Conservation (phyloP, 2,329 filamentous ascomycete genomes). For the Fragosphaeria purpurea region DNA sequence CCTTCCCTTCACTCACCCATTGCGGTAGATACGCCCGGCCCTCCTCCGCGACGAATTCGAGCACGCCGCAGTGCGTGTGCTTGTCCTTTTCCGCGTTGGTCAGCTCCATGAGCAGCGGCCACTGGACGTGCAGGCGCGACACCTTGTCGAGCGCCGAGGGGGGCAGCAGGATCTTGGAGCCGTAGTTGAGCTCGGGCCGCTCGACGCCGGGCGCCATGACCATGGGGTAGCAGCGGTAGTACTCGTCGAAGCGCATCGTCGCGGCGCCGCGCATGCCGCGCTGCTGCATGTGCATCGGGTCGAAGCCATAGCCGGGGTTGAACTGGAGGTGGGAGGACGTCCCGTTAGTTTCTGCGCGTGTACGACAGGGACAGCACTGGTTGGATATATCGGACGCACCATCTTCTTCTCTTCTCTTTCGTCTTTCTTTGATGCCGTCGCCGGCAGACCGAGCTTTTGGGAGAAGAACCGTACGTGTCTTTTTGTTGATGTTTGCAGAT, state of each 20-base stretch:
- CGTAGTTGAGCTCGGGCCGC: constrained; percentile 82
- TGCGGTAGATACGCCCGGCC: constrained; percentile 92
- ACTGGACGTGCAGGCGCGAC: constrained; percentile 89
- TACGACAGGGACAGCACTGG: too few relatives aligned
- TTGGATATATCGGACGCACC: too few relatives aligned
- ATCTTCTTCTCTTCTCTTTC: too few relatives aligned
- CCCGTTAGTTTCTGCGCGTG: too few relatives aligned
- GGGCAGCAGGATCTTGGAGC: constrained; percentile 96
- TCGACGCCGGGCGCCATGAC: constrained; percentile 89
- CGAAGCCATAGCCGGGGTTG: constrained; percentile 6
- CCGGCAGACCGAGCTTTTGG: too few relatives aligned
- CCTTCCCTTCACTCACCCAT: constrained; percentile 52
- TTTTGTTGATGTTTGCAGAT: too few relatives aligned
- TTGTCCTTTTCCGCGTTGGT: constrained; percentile 73
- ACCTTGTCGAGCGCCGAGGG: constrained; percentile 94
- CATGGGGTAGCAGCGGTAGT: constrained; percentile 94
- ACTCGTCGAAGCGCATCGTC: constrained; percentile 86
- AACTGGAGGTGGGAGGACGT: constrained; percentile 3
- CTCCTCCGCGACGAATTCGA: constrained; percentile 97
- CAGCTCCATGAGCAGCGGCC: constrained; percentile 93
- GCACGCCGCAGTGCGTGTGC: constrained; percentile 84
- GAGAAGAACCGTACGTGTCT: too few relatives aligned
- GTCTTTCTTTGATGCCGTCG: too few relatives aligned
- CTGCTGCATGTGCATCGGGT: background rate
- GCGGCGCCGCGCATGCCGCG: constrained; percentile 36